Percentiles rank a stretch among this genome's conserved stretches.
These are phyloP conservation scores for Anastatica hierochuntica DNA, from an alignment of 345 rosid species.

Conservation along the genomic window DNA sequence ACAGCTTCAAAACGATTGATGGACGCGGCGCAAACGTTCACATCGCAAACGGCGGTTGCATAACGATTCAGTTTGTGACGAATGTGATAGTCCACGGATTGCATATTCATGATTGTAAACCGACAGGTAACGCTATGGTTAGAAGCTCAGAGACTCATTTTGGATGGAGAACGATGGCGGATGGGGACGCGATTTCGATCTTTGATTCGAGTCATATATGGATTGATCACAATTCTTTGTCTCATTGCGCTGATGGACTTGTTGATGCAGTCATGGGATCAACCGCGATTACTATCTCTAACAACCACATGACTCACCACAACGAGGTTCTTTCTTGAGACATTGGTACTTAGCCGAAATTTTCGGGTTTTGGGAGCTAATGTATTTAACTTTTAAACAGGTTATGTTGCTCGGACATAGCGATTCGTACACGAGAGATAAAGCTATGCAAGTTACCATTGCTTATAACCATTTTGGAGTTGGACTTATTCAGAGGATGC, in stretches of 20 bases:
- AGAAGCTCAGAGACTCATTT: constrained; percentile 77
- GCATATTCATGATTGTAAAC: constrained; percentile 87
- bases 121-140: constrained; percentile 90
- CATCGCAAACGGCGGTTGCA: constrained; percentile 88
- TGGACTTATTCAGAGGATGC: constrained; percentile 97
- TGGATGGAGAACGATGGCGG: constrained; percentile 95
- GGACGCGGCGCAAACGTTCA: constrained; percentile 87
- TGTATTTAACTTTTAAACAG: constrained; percentile 32
- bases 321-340: constrained; percentile 78
- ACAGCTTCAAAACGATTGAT: constrained; percentile 90
- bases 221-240: constrained; percentile 88
- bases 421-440: constrained; percentile 75
- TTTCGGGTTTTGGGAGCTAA: not conserved
- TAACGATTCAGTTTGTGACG: constrained; percentile 74
- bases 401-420: constrained; percentile 91
- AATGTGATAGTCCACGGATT: constrained; percentile 90
- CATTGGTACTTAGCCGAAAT: too few species aligned
- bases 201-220: constrained; percentile 87
- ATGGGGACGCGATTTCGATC: constrained; percentile 84
- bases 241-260: constrained; percentile 89
- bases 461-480: constrained; percentile 94
- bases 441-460: constrained; percentile 89
- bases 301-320: constrained; percentile 88
- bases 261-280: constrained; percentile 97
- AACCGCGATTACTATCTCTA: constrained; percentile 85